Evolutionary conservation across 495 filamentous ascomycete species (phyloP).

Genomic region (Trichoderma reesei): DNA sequence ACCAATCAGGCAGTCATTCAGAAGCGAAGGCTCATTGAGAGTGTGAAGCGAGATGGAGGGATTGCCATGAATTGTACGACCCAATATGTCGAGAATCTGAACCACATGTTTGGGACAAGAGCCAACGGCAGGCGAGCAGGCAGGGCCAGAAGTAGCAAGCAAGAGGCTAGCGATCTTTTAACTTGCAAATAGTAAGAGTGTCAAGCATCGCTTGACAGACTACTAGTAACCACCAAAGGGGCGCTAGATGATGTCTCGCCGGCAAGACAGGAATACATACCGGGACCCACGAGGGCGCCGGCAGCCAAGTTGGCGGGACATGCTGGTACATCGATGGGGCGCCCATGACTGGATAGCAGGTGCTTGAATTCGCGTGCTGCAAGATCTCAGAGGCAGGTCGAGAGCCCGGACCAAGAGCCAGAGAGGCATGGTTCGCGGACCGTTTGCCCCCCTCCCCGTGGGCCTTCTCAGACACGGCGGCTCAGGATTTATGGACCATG

Average conservation of each 20-base stretch:
- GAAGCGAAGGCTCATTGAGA: background rate
- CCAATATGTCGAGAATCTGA: conserved; percentile 7
- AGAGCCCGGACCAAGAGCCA: background rate
- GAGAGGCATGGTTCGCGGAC: background rate
- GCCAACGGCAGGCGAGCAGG: conserved; percentile 2
- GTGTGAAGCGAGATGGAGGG: conserved; percentile 2
- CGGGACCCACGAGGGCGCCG: conserved; percentile 5
- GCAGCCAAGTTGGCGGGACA: conserved; percentile 4
- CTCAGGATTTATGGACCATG: background rate
- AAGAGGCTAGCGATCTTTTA: background rate
- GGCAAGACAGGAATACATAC: conserved; percentile 6
- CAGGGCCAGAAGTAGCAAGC: background rate
- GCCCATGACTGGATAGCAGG: background rate
- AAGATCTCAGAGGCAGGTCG: background rate
- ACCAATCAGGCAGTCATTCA: conserved; percentile 3
- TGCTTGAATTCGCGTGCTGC: background rate
- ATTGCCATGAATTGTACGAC: conserved; percentile 2
- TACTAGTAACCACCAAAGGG: background rate
- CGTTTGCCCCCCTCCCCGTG: background rate
- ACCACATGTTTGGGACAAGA: conserved; percentile 7
- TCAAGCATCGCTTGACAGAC: conserved; percentile 1
- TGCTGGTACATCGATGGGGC: background rate
- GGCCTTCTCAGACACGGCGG: background rate
- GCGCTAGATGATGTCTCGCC: conserved; percentile 1
- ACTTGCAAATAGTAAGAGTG: background rate